These are phyloP conservation scores for Larix kaempferi DNA, from an alignment of 75 land plant species.

Conservation along the genomic window DNA sequence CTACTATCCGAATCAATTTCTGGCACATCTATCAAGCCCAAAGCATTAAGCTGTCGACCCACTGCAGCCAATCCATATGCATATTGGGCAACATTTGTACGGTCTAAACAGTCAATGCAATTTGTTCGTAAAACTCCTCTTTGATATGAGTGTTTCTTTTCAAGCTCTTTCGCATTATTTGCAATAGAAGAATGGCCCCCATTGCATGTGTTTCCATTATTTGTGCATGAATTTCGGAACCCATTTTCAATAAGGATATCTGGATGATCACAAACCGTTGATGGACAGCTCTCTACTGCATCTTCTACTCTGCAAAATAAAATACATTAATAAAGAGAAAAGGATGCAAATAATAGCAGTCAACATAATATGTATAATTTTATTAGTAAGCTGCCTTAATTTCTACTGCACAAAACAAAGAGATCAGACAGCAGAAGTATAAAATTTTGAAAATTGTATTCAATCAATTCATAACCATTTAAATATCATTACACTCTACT, in stretches of 20 bases:
- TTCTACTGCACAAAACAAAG: not conserved
- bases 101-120: conserved; percentile 85
- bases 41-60: conserved; percentile 64
- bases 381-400: not conserved
- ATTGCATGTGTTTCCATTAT: no score
- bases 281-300: not conserved
- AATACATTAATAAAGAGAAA: not conserved
- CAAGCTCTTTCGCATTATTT: not conserved
- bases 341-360: not conserved
- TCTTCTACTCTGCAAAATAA: not conserved
- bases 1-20: conserved; percentile 48
- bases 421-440: not conserved
- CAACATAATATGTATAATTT: not conserved
- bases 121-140: conserved; percentile 76
- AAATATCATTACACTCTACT: not conserved
- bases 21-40: conserved; percentile 40
- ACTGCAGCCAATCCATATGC: conserved; percentile 78
- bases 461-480: not conserved
- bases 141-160: conserved; percentile 28
- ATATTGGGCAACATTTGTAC: conserved; percentile 65
- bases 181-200: no score
- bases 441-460: not conserved
- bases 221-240: no score
- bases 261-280: not conserved
- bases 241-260: no score